A percentile compares a stretch with the other conserved stretches of the same genome.
Conservation (phyloP, 2,329 filamentous ascomycete genomes). For the Microcyclosporella mali region DNA sequence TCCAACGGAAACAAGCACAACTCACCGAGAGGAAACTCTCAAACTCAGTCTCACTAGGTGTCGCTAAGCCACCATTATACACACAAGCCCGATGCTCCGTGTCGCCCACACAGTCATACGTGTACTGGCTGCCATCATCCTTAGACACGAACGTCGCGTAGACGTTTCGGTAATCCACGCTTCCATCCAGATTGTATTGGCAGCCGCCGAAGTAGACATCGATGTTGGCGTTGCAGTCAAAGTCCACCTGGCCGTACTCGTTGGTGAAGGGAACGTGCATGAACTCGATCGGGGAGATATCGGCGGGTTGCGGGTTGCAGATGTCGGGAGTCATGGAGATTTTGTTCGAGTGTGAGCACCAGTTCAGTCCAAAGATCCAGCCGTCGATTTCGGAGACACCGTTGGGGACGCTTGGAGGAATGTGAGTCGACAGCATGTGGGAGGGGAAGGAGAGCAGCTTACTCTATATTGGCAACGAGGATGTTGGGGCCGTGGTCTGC, state of each 20-base stretch:
- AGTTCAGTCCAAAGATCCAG: conserved; percentile 12
- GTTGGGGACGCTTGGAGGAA: conserved; percentile 1
- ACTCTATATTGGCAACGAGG: no score
- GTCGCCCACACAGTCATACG: neutral
- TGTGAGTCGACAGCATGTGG: no score
- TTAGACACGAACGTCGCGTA: neutral
- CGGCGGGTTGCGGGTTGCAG: conserved; percentile 2
- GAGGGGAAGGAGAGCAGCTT: no score
- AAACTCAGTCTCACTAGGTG: neutral
- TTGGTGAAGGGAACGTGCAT: conserved; percentile 5
- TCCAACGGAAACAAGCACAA: no score
- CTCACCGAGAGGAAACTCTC: neutral
- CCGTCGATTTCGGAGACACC: conserved; percentile 7
- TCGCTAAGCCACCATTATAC: neutral
- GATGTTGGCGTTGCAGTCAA: conserved; percentile 8
- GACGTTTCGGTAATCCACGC: conserved; percentile 1
- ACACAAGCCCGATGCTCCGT: neutral
- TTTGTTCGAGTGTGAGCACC: conserved; percentile 8
- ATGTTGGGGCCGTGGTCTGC: no score
- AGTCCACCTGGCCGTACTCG: conserved; percentile 7
- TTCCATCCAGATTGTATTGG: neutral
- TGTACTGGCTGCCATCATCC: neutral
- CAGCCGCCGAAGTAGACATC: conserved; percentile 7
- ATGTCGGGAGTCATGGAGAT: conserved; percentile 7
- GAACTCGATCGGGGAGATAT: conserved; percentile 5